Base-by-base conservation (phyloP, 2,329 filamentous ascomycete species). In the Apiospora malaysiana region DNA sequence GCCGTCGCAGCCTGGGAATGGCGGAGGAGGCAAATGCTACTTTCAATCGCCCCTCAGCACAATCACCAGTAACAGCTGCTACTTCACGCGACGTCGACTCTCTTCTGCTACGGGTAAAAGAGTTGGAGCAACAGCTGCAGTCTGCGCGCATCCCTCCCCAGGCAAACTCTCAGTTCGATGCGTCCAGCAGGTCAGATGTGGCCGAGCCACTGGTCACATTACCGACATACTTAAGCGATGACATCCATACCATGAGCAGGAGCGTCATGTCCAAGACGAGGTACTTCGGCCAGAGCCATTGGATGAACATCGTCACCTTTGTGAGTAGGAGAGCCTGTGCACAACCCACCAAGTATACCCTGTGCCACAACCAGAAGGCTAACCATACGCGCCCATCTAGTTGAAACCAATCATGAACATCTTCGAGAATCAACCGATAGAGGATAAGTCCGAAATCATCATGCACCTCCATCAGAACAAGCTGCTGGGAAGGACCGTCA, bases 101-200 rank as follows among this genome's bases (percentile, higher is more conserved):
- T 1, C 76, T 85, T 37, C 75, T 81, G 43, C 79, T 81, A 1
- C 79, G 83, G 51, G 80, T 86, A 4, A 79, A 79, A 14, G 80
- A 85, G 27, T 81, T 86, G 6, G 84, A 87, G 71, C 80, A 83
- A 72, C 83, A 82, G 73, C 76, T 86, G 21, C 78, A 77, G 21
- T 78, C 18, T 69, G 66, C 9, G 18, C n/a, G 69, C 71, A 5
- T 72, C 74, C 18, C n/a, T 21, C 70, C n/a, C 73, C 77, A 32
- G 69, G 71, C 7, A 73, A 71, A 6, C 72, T 74, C 40, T 18
- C 46, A 16, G 1, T 68, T 68, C 21, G 18, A 56, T 18, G 67
- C 21, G n/a, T 32, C 42, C 47, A 32, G 10, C 32, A n/a, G 3
- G 3, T 42, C 37, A 7, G 37, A 45, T 8, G 42, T 7, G 12